A percentile compares a stretch with the other conserved stretches of the same genome.
These are phyloP conservation scores for Verticillium isaacii DNA, from an alignment of 2,329 filamentous ascomycete genomes.

Conservation along the genomic window DNA sequence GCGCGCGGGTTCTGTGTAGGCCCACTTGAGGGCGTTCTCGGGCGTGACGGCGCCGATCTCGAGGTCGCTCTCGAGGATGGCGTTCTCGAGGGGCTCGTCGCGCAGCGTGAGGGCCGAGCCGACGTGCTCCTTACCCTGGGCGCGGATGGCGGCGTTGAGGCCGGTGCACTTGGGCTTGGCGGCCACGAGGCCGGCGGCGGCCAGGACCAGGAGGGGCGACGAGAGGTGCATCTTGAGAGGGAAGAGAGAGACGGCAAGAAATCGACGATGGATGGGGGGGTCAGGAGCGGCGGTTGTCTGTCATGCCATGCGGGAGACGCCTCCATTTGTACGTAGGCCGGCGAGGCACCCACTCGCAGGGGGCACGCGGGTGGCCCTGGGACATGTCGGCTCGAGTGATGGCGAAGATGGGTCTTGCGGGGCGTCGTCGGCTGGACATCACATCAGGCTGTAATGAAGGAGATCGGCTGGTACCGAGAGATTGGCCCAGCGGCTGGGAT, in stretches of 20 bases:
- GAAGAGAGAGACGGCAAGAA: background rate
- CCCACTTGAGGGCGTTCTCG: constrained; percentile 49
- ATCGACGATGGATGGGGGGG: background rate
- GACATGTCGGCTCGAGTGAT: too few species aligned
- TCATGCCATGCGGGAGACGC: background rate
- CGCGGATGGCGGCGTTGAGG: constrained; percentile 19
- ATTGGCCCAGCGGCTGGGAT: background rate
- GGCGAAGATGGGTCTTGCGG: background rate
- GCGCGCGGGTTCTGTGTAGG: constrained; percentile 53
- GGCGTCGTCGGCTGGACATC: background rate
- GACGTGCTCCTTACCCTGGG: constrained; percentile 37
- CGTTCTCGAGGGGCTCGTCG: constrained; percentile 44
- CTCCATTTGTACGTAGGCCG: background rate
- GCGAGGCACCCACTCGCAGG: background rate
- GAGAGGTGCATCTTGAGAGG: background rate
- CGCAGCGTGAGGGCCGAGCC: constrained; percentile 54
- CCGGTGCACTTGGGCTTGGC: constrained; percentile 7
- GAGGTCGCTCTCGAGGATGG: constrained; percentile 39
- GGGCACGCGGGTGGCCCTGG: too few species aligned
- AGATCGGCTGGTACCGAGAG: background rate
- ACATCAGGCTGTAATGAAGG: background rate
- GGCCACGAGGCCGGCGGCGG: background rate
- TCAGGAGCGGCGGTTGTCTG: background rate
- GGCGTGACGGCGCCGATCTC: constrained; percentile 54
- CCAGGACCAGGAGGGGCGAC: background rate